Evolutionary conservation across 768 basidiomycete species (phyloP).

Genomic region (Kwoniella botswanensis): DNA sequence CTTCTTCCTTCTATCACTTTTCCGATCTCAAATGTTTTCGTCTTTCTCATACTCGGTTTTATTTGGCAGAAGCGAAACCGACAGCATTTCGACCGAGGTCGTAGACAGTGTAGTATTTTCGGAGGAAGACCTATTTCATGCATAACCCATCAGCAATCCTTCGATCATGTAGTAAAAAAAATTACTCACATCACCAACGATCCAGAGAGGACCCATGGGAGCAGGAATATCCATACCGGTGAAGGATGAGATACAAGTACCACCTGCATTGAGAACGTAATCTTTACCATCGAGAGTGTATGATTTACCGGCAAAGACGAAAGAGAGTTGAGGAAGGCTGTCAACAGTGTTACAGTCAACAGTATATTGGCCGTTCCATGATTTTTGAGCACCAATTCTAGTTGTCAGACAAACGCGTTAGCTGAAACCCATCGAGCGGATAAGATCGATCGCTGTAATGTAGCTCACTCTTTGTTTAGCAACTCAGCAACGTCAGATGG

Average conservation of each 20-base stretch:
- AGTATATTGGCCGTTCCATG: slow-evolving; percentile 95
- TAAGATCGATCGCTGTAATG: not conserved
- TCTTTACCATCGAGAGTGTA: slow-evolving; percentile 80
- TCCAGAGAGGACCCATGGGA: slow-evolving; percentile 71
- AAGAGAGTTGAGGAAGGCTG: slow-evolving; percentile 78
- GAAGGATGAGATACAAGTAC: slow-evolving; percentile 93
- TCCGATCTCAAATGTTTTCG: not conserved
- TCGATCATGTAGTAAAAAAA: not conserved
- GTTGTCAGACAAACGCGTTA: not conserved
- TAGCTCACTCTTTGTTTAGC: slow-evolving; percentile 70
- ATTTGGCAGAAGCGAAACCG: slow-evolving; percentile 49
- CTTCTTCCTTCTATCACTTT: not conserved
- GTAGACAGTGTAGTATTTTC: slow-evolving; percentile 65
- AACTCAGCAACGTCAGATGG: slow-evolving; percentile 96
- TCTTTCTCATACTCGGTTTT: not conserved
- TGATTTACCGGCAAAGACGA: slow-evolving; percentile 79
- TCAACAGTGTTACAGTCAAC: slow-evolving; percentile 86
- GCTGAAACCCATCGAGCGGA: not conserved
- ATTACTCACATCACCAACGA: slow-evolving; percentile 69
- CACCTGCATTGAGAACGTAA: slow-evolving; percentile 87
- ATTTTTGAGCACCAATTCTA: slow-evolving; percentile 85
- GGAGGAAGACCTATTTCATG: slow-evolving; percentile 67
- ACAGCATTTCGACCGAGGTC: slow-evolving; percentile 58
- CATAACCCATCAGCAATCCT: slow-evolving; percentile 1
- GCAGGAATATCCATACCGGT: slow-evolving; percentile 84